These are phyloP conservation scores for Linum lewisii DNA, from an alignment of 345 rosid genomes.

Conservation along the genomic window DNA sequence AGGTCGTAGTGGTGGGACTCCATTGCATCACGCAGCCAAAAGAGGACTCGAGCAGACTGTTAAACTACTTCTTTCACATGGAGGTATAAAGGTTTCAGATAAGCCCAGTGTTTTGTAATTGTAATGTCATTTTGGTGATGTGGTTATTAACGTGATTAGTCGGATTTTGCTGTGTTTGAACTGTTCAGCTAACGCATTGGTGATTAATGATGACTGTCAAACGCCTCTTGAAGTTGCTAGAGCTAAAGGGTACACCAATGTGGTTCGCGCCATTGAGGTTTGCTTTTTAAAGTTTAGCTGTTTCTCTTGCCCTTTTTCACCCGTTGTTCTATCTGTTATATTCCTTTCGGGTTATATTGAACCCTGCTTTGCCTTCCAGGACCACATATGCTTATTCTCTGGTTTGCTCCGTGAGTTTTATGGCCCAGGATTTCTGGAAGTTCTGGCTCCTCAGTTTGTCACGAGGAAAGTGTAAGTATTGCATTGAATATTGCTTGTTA, in stretches of 20 bases:
- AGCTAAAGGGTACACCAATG: conserved; percentile 54
- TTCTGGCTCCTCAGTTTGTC: conserved; percentile 68
- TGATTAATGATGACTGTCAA: conserved; percentile 81
- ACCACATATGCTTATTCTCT: conserved; percentile 71
- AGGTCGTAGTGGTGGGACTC: conserved; percentile 90
- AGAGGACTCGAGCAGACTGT: conserved; percentile 74
- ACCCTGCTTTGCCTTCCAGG: conserved; percentile 30
- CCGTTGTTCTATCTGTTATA: not conserved
- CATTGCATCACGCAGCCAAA: conserved; percentile 96
- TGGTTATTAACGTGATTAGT: not conserved
- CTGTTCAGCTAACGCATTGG: conserved; percentile 66
- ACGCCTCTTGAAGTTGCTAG: conserved; percentile 90
- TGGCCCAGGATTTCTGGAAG: conserved; percentile 79
- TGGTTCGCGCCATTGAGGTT: conserved; percentile 89
- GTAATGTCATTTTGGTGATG: not conserved
- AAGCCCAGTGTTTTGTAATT: not conserved
- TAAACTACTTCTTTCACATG: conserved; percentile 62
- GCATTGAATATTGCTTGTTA: conserved; percentile 7
- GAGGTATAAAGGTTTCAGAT: conserved; percentile 39
- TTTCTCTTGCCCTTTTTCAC: not conserved
- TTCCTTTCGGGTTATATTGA: not conserved
- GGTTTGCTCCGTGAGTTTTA: conserved; percentile 92
- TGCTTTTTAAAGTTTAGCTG: not conserved
- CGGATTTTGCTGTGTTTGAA: not conserved
- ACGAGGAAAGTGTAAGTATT: conserved; percentile 80